Evolutionary conservation across 2,329 filamentous ascomycete species (phyloP).

Genomic region (Torrubiella hemipterigena): DNA sequence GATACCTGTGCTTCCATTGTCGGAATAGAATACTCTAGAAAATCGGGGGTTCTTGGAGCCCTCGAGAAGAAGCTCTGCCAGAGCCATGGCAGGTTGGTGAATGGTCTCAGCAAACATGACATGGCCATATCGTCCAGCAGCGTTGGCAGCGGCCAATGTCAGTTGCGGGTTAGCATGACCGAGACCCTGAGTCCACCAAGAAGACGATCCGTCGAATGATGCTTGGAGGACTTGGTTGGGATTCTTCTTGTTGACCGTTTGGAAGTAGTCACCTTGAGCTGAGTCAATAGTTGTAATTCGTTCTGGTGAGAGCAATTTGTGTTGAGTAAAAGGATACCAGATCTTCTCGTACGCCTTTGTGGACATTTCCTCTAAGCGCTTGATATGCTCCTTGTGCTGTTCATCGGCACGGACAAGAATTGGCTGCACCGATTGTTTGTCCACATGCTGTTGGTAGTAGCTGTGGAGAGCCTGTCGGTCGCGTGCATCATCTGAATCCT

Average conservation of each 20-base stretch:
- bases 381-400: conserved; percentile 44
- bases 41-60: conserved; percentile 53
- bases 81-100: conserved; percentile 62
- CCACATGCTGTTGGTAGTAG: conserved; percentile 47
- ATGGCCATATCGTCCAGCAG: conserved; percentile 74
- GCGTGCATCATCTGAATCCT: conserved; percentile 21
- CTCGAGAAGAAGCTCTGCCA: conserved; percentile 53
- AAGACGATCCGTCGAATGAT: conserved; percentile 73
- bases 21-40: conserved; percentile 65
- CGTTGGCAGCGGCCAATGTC: conserved; percentile 65
- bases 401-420: conserved; percentile 39
- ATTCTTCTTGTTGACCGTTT: conserved; percentile 29
- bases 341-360: conserved; percentile 50
- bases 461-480: conserved; percentile 45
- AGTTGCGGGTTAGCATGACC: conserved; percentile 66
- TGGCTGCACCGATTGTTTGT: conserved; percentile 22
- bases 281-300: conserved; percentile 70
- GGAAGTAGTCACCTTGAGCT: conserved; percentile 67
- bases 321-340: conserved; percentile 85
- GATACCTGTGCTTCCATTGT: conserved; percentile 73
- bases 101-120: conserved; percentile 77
- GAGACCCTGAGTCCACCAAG: conserved; percentile 85
- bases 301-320: conserved; percentile 46
- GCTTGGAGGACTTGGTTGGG: conserved; percentile 37
- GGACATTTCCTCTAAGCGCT: conserved; percentile 48